Conservation (phyloP, 768 basidiomycete species). For the Mycena polygramma region DNA sequence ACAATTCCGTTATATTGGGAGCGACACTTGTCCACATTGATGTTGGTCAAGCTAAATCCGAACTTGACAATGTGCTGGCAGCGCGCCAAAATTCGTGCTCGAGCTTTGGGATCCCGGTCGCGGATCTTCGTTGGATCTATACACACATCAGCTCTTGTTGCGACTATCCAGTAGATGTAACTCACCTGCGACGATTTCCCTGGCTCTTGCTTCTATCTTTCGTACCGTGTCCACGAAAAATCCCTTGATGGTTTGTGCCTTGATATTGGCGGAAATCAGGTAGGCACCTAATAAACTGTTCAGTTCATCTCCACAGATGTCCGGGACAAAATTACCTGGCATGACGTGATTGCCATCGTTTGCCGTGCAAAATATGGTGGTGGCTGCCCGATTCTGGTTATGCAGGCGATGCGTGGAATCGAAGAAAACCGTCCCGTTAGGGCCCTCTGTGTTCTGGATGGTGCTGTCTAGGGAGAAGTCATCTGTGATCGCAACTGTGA, state of each 20-base stretch:
- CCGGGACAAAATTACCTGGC: too few species aligned
- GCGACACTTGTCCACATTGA: constrained; percentile 15
- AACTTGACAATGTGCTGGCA: constrained; percentile 1
- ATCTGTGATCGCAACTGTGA: constrained; percentile 23
- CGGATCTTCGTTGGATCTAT: not conserved
- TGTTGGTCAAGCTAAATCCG: constrained; percentile 11
- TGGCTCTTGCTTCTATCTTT: constrained; percentile 1
- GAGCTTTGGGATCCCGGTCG: not conserved
- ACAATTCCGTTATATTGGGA: constrained; percentile 8
- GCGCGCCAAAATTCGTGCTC: not conserved
- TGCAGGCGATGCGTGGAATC: constrained; percentile 25
- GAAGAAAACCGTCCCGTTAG: constrained; percentile 10
- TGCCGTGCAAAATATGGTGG: constrained; percentile 20
- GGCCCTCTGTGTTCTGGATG: not conserved
- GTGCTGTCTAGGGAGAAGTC: constrained; percentile 29
- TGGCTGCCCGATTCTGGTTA: constrained; percentile 25
- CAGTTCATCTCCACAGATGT: not conserved
- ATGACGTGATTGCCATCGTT: constrained; percentile 9
- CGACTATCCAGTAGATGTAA: too few species aligned
- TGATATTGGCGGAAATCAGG: constrained; percentile 24
- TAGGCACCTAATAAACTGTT: constrained; percentile 6
- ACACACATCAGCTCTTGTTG: too few species aligned
- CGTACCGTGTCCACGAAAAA: not conserved
- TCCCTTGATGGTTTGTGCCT: not conserved
- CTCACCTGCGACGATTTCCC: constrained; percentile 6